phyloP scores from a whole-genome alignment of 257 asterid genomes.

The Solanum acaule region DNA sequence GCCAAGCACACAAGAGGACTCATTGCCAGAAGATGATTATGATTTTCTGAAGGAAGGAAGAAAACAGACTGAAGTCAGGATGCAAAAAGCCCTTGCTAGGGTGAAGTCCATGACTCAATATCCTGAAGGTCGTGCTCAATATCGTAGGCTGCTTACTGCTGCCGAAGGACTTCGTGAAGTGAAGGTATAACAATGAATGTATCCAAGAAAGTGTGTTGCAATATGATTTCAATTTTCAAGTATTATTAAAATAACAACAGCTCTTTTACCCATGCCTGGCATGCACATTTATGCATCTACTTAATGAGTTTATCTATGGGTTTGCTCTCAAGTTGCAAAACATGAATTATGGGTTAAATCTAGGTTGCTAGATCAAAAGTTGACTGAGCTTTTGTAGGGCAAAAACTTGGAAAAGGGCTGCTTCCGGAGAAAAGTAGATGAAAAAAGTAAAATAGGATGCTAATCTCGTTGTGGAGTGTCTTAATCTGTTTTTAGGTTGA shows the following conservation, averaged over 20 bases:
- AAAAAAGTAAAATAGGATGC: background rate
- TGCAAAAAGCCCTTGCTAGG: slow-evolving; percentile 79
- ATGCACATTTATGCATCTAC: background rate
- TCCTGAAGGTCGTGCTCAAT: slow-evolving; percentile 89
- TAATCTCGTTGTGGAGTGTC: background rate
- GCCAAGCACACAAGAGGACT: slow-evolving; percentile 17
- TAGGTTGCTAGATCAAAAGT: background rate
- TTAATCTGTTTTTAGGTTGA: background rate
- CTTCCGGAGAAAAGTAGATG: background rate
- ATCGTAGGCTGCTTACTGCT: slow-evolving; percentile 78
- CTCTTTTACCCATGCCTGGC: background rate
- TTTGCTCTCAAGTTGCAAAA: background rate
- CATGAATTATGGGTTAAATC: background rate
- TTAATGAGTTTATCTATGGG: background rate
- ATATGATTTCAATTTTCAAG: background rate
- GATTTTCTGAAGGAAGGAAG: slow-evolving; percentile 84
- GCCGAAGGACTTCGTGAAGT: slow-evolving; percentile 74
- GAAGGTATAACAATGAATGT: slow-evolving; percentile 35
- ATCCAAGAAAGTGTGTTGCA: background rate
- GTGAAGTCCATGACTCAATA: slow-evolving; percentile 87
- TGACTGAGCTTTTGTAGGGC: background rate
- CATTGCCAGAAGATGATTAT: slow-evolving; percentile 61
- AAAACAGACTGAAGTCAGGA: slow-evolving; percentile 77
- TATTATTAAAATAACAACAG: background rate
- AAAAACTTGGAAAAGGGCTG: background rate